Evolutionary conservation across 148 eudicot genomes (phyloP).

Genomic region (Agrostemma githago): DNA sequence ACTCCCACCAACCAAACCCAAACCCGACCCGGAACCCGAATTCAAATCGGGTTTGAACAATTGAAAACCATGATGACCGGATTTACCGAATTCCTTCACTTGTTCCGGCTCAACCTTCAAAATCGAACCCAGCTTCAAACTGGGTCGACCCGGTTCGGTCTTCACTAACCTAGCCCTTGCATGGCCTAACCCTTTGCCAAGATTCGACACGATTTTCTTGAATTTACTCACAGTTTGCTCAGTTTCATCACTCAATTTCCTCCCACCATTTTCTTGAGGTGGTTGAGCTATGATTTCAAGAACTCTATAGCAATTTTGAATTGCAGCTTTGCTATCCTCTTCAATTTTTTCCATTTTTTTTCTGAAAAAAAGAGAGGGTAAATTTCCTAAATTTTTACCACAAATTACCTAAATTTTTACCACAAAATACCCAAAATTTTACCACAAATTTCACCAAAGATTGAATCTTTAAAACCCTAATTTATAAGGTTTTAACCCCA

Average conservation of each 20-base stretch:
- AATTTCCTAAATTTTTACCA: not conserved
- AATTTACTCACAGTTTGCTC: constrained; percentile 57
- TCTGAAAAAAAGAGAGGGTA: not conserved
- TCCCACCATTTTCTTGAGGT: constrained; percentile 40
- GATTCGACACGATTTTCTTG: constrained; percentile 69
- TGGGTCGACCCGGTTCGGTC: constrained; percentile 1
- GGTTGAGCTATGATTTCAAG: constrained; percentile 52
- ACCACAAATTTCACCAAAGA: constrained; percentile 7
- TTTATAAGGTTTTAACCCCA: constrained; percentile 11
- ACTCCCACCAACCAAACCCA: constrained; percentile 40
- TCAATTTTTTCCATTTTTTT: constrained; percentile 65
- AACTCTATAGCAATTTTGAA: constrained; percentile 74
- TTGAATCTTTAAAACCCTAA: constrained; percentile 15
- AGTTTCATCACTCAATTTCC: constrained; percentile 52
- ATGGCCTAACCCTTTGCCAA: constrained; percentile 60
- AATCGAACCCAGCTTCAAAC: not conserved
- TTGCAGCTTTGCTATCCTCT: constrained; percentile 68
- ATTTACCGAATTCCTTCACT: constrained; percentile 3
- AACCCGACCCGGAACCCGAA: constrained; percentile 35
- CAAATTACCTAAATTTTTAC: too few species aligned
- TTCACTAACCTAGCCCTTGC: constrained; percentile 66
- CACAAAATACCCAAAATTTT: too few species aligned
- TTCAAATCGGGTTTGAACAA: constrained; percentile 35
- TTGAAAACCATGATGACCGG: constrained; percentile 37
- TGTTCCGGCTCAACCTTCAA: constrained; percentile 11